Percentiles rank a stretch among this genome's conserved stretches.
Evolutionary conservation across 2,329 filamentous ascomycete species (phyloP).

Genomic region (Bipolaris zeicola): DNA sequence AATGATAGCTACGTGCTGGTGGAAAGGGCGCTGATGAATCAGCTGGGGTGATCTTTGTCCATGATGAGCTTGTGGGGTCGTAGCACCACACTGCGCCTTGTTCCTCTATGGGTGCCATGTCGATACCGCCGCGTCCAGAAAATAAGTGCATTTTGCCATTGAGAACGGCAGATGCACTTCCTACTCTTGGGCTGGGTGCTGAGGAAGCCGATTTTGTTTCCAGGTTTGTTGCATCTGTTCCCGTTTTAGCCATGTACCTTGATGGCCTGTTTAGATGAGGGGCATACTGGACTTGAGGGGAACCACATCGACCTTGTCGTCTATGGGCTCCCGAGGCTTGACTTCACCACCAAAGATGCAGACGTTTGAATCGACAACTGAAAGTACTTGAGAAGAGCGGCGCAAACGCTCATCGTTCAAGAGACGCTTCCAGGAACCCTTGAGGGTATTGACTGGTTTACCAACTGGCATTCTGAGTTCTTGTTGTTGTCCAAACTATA

Average conservation of each 20-base stretch:
- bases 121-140: slow-evolving; percentile 73
- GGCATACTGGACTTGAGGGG: slow-evolving; percentile 50
- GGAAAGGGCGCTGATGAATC: slow-evolving; percentile 59
- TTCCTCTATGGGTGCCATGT: slow-evolving; percentile 75
- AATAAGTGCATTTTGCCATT: slow-evolving; percentile 77
- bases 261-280: slow-evolving; percentile 19
- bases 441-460: slow-evolving; percentile 33
- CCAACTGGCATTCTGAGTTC: slow-evolving; percentile 29
- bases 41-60: slow-evolving; percentile 68
- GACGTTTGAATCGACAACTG: slow-evolving; percentile 62
- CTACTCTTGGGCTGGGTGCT: slow-evolving; percentile 71
- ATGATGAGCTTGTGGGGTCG: slow-evolving; percentile 66
- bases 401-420: slow-evolving; percentile 55
- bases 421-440: slow-evolving; percentile 48
- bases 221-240: slow-evolving; percentile 52
- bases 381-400: slow-evolving; percentile 75
- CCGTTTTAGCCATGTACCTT: slow-evolving; percentile 26
- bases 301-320: slow-evolving; percentile 74
- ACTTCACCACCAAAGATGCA: slow-evolving; percentile 81
- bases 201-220: slow-evolving; percentile 30
- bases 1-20: slow-evolving; percentile 73
- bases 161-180: slow-evolving; percentile 72
- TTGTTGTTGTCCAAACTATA: not conserved
- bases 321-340: slow-evolving; percentile 67
- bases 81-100: slow-evolving; percentile 77